Conservation (phyloP, 2,329 filamentous ascomycete genomes). For the Zasmidium citrigriseum region DNA sequence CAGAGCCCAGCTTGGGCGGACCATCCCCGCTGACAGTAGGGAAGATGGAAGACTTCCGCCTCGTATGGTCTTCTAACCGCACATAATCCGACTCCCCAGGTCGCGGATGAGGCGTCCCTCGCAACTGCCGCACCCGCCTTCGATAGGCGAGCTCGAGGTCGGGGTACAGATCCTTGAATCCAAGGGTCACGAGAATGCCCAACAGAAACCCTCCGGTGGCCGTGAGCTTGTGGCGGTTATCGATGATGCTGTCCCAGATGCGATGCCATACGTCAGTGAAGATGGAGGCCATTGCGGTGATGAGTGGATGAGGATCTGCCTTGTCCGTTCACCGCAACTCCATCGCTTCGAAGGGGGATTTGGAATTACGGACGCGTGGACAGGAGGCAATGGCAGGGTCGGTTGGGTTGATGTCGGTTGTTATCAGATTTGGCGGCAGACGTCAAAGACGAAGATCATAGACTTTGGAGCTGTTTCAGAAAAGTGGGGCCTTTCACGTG, state of each 20-base stretch:
- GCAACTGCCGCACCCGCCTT: constrained; percentile 35
- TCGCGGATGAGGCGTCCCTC: constrained; percentile 25
- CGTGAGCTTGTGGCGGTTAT: constrained; percentile 37
- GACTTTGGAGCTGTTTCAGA: background rate
- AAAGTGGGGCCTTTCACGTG: background rate
- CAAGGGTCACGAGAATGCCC: constrained; percentile 73
- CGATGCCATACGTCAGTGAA: constrained; percentile 27
- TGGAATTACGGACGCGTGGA: background rate
- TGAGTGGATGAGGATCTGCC: background rate
- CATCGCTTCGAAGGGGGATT: background rate
- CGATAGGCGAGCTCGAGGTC: constrained; percentile 69
- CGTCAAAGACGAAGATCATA: background rate
- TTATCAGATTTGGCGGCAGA: background rate
- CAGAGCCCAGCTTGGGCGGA: background rate
- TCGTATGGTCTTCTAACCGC: constrained; percentile 34
- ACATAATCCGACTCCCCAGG: constrained; percentile 32
- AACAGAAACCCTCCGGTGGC: constrained; percentile 61
- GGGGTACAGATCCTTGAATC: constrained; percentile 78
- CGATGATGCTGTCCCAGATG: constrained; percentile 33
- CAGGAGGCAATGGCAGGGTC: background rate
- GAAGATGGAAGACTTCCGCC: constrained; percentile 8
- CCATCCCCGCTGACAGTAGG: constrained; percentile 12
- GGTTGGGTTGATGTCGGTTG: constrained; percentile 1
- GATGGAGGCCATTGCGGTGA: constrained; percentile 16
- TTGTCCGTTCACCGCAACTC: background rate